Percentiles rank a stretch among this genome's conserved stretches.
These are phyloP conservation scores for Eudorina sp. DNA, from an alignment of 139 green algal genomes.

Conservation along the genomic window DNA sequence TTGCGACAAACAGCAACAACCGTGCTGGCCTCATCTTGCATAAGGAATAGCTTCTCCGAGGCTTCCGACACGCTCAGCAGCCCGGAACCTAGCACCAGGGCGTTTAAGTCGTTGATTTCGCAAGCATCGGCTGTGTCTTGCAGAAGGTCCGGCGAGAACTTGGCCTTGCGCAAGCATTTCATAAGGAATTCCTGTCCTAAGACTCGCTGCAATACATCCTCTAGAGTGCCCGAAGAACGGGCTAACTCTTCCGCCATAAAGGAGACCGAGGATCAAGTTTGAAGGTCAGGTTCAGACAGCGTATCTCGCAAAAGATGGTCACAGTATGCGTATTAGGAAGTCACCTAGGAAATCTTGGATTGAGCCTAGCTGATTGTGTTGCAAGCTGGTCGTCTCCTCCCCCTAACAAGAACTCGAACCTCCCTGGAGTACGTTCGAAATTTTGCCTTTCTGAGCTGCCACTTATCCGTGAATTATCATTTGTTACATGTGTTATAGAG, in stretches of 20 bases:
- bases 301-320: too few relatives aligned
- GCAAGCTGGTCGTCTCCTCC: too few relatives aligned
- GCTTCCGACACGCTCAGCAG: constrained; percentile 44
- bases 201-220: constrained; percentile 28
- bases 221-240: constrained; percentile 18
- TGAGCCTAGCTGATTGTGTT: too few relatives aligned
- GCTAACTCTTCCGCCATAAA: constrained; percentile 41
- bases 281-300: too few relatives aligned
- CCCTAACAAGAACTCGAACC: too few relatives aligned
- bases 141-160: constrained; percentile 54
- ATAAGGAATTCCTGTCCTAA: constrained; percentile 46
- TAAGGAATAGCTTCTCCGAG: constrained; percentile 61
- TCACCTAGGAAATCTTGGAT: too few relatives aligned
- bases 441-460: too few relatives aligned
- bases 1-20: constrained; percentile 46
- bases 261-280: constrained; percentile 18
- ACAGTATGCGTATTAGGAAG: too few relatives aligned
- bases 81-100: constrained; percentile 43
- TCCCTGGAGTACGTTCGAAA: too few relatives aligned
- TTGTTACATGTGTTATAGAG: too few relatives aligned
- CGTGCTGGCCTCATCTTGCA: constrained; percentile 56
- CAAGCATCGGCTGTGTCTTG: constrained; percentile 55
- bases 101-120: constrained; percentile 61
- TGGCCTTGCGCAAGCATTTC: constrained; percentile 50
- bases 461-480: too few relatives aligned